phyloP scores from a whole-genome alignment of 1,284 basidiomycete genomes.

The Ustilago hordei region DNA sequence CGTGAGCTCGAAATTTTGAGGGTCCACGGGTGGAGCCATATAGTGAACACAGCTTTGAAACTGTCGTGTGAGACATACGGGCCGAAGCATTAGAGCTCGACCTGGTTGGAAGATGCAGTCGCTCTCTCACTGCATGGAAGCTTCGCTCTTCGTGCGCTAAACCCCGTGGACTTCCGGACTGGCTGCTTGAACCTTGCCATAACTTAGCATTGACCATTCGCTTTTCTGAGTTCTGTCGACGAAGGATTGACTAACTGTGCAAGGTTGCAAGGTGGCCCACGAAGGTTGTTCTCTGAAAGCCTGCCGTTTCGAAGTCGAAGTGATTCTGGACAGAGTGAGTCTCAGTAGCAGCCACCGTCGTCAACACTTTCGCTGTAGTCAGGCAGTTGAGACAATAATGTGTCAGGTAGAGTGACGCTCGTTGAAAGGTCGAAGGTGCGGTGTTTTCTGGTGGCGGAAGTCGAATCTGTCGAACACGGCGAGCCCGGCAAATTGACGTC shows the following conservation, averaged over 20 bases:
- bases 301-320: no score
- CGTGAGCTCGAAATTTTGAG: not conserved
- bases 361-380: not conserved
- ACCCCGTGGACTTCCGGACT: not conserved
- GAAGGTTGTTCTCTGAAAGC: no score
- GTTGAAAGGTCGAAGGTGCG: not conserved
- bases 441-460: constrained; percentile 4
- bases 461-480: constrained; percentile 21
- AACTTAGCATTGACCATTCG: not conserved
- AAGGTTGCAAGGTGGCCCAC: no score
- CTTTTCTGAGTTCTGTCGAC: not conserved
- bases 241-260: no score
- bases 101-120: not conserved
- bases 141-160: not conserved
- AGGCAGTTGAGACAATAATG: not conserved
- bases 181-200: not conserved
- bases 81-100: not conserved
- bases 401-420: not conserved
- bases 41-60: not conserved
- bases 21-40: not conserved
- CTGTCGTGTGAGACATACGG: not conserved
- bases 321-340: not conserved
- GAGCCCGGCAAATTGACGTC: constrained; percentile 21
- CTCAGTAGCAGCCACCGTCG: not conserved
- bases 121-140: not conserved